Evolutionary conservation across 345 rosid genomes (phyloP), one percentile per base, ranked within the genome.

Genomic region (Orychophragmus violaceus): DNA sequence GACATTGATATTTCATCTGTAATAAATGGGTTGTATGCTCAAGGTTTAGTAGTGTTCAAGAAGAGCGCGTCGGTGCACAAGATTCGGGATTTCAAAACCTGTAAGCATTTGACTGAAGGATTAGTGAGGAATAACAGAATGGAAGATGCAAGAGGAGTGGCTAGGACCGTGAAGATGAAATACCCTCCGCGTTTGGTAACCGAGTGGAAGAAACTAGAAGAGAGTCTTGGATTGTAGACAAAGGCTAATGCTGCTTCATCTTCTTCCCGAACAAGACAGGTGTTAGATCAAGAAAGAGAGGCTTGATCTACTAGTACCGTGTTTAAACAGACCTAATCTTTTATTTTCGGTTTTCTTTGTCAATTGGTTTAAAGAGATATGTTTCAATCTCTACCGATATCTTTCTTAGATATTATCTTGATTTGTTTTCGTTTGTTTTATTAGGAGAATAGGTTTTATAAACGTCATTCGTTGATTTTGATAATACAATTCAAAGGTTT

Each of bases 181-280:
- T 82, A 69, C 58, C 91, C 91, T 57, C 85, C 85, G 21, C 74
- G 76, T 48, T 56, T 82, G n/a, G 78, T 82, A 71, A 82, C 72
- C 14, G 83, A 77, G 2, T 88, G 96, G 97, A 79, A 69, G 78
- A 85, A 83, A 67, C 69, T 88, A 4, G 93, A 82, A 75, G 83
- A 74, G 68, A 72, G 74, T 24, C 79, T 90, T 3, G 84, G 83
- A 9, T 75, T 87, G 78, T 70, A 58, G 61, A 61, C 81, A 10
- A 59, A 49, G 37, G 28, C 37, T 14, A 60, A 48, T 4, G 62
- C 41, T 25, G 62, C 49, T 32, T 53, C 75, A 42, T 44, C 75
- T 24, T 23, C 59, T 60, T 51, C 60, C 2, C 5, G 5, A 50
- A 37, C 54, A 14, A 51, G 60, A 29, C 1, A 60, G 51, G 61